Base-by-base conservation (phyloP, 441 rosid genomes). In the Biscutella laevigata region DNA sequence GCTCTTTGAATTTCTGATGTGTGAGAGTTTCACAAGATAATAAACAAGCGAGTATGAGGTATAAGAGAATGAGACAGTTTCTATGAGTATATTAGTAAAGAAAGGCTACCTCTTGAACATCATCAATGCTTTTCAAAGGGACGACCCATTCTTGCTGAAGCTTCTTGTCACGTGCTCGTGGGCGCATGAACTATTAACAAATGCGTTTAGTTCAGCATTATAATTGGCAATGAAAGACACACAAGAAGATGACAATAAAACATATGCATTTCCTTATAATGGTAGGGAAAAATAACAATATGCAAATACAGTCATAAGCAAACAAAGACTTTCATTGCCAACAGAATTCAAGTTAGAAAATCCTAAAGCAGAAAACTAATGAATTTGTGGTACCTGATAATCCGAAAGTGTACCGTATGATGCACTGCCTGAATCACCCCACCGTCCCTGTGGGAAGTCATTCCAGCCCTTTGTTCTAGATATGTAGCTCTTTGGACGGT, bases 401-500 rank as follows among this genome's bases (percentile, higher is more conserved):
- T 92, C 98, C 4, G 81, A 55, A 14, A 88, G 81, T 48, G 84
- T 85, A 66, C 97, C 80, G 61, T 88, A 92, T 8, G 97, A 83
- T 49, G 99, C 85, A 69, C 82, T 88, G 46, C 75, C 50, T 58
- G 99, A 76, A 77, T 88, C 95, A 61, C 85, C 84, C 99, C 99
- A 92, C 51, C 88, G 74, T 13, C 97, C 99, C 41, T 40, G 81
- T 24, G 97, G 97, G 61, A 77, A 92, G 60, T 81, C 92, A 24
- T 88, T 91, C 99, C 99, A 92, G 49, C 85, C 92, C 41, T 72
- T 59, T 53, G 99, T 88, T 74, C 99, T 84, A 36, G 85, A 59
- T 37, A 92, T 56, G 72, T 92, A 92, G 77, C 98, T 92, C 89
- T 88, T 88, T 9, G 98, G 98, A 70, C 96, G 96, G 67, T 88